Percentiles rank a stretch among this genome's conserved stretches.
phyloP scores from a whole-genome alignment of 2,329 filamentous ascomycete species.

The Orbilia ellipsospora region DNA sequence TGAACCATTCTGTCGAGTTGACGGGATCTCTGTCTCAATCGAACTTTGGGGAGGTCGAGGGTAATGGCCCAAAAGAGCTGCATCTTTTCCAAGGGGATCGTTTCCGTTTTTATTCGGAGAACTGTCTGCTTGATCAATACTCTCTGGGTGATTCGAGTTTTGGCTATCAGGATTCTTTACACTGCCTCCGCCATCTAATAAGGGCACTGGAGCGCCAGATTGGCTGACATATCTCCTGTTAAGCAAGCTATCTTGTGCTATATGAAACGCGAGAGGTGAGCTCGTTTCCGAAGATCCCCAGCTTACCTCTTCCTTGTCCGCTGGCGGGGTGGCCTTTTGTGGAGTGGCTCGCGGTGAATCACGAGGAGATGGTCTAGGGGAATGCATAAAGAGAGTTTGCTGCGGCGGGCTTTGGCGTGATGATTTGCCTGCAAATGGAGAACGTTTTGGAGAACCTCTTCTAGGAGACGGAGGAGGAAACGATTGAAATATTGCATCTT shows the following conservation, averaged over 20 bases:
- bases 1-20: slow-evolving; percentile 5
- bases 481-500: slow-evolving; percentile 50
- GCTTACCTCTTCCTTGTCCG: slow-evolving; percentile 12
- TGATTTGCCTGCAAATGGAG: slow-evolving; percentile 1
- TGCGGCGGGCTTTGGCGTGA: slow-evolving; percentile 21
- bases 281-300: slow-evolving; percentile 14
- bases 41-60: slow-evolving; percentile 16
- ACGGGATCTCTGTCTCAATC: not conserved
- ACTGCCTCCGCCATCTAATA: slow-evolving; percentile 39
- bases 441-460: slow-evolving; percentile 33
- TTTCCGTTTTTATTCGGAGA: not conserved
- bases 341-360: slow-evolving; percentile 13
- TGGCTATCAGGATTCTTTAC: slow-evolving; percentile 20
- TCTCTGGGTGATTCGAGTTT: slow-evolving; percentile 15
- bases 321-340: slow-evolving; percentile 11
- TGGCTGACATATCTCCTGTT: not conserved
- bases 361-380: slow-evolving; percentile 27
- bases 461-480: slow-evolving; percentile 36
- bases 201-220: not conserved
- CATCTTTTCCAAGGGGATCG: slow-evolving; percentile 26
- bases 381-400: slow-evolving; percentile 10
- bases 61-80: slow-evolving; percentile 5
- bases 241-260: not conserved
- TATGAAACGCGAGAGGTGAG: slow-evolving; percentile 4
- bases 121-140: slow-evolving; percentile 9